phyloP scores from a whole-genome alignment of 163 green algal genomes.

The Chlorella variabilis region DNA sequence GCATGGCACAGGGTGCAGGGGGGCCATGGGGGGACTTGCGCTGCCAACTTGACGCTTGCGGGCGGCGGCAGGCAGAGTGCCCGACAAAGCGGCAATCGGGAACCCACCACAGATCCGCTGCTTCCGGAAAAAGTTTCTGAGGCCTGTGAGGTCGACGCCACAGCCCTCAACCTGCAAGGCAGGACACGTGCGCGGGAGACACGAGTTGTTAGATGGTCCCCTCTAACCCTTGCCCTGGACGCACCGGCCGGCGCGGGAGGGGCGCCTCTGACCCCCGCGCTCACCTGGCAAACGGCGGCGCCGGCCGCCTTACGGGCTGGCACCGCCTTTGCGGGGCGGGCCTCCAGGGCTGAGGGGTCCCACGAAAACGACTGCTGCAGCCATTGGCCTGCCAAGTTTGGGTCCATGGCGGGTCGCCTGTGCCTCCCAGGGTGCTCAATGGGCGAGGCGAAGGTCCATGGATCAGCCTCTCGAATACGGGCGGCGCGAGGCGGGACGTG shows the following conservation, averaged over 20 bases:
- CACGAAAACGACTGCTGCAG: not conserved
- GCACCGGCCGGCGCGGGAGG: no score
- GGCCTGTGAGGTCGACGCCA: not conserved
- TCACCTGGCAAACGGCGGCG: not conserved
- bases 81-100: not conserved
- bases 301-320: not conserved
- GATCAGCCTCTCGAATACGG: no score
- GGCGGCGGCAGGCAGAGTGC: no score
- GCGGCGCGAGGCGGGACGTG: no score
- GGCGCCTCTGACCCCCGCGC: no score
- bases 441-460: no score
- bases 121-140: conserved; percentile 17
- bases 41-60: no score
- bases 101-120: conserved; percentile 10
- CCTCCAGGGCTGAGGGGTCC: not conserved
- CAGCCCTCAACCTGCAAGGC: conserved; percentile 16
- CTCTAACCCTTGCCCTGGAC: no score
- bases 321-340: not conserved
- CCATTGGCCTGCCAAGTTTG: not conserved
- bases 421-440: no score
- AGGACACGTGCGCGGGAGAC: not conserved
- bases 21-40: no score
- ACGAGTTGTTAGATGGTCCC: no score
- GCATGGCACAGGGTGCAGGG: not conserved
- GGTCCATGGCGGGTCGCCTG: no score